Conservation (phyloP, 352 stramenopile genomes). For the Globisporangium okanoganense region DNA sequence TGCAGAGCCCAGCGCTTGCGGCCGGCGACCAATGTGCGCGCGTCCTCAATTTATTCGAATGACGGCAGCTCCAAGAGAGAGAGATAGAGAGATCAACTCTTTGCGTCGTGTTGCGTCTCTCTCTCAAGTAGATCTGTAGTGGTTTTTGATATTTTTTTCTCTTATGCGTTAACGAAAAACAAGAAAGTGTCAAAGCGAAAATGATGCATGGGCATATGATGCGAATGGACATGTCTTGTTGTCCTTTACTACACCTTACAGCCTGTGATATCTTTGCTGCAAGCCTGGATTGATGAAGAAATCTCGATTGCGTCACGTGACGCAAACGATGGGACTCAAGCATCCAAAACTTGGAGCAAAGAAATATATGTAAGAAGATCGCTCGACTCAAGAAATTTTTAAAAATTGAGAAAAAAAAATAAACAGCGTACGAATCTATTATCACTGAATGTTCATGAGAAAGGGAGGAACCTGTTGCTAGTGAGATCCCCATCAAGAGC, state of each 20-base stretch:
- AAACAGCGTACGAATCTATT: conserved; percentile 17
- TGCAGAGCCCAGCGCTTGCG: background rate
- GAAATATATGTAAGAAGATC: no score
- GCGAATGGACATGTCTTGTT: no score
- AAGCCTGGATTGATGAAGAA: no score
- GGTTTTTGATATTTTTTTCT: conserved; percentile 12
- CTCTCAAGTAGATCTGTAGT: conserved; percentile 5
- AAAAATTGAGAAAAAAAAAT: no score
- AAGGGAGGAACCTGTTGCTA: background rate
- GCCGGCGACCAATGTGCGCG: background rate
- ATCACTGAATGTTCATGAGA: conserved; percentile 1
- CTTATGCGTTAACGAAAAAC: conserved; percentile 9
- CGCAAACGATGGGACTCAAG: no score
- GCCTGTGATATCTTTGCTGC: no score
- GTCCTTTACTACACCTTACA: no score
- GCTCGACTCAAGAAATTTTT: no score
- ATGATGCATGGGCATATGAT: no score
- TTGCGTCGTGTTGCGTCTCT: conserved; percentile 5
- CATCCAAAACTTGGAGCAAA: background rate
- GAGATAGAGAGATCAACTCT: background rate
- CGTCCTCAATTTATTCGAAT: conserved; percentile 12
- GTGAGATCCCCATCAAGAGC: no score
- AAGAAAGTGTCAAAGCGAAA: conserved; percentile 8
- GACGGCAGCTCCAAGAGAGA: background rate
- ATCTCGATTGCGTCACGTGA: no score